Conservation (phyloP, 257 asterid species). For the Fraxinus quadrangulata region DNA sequence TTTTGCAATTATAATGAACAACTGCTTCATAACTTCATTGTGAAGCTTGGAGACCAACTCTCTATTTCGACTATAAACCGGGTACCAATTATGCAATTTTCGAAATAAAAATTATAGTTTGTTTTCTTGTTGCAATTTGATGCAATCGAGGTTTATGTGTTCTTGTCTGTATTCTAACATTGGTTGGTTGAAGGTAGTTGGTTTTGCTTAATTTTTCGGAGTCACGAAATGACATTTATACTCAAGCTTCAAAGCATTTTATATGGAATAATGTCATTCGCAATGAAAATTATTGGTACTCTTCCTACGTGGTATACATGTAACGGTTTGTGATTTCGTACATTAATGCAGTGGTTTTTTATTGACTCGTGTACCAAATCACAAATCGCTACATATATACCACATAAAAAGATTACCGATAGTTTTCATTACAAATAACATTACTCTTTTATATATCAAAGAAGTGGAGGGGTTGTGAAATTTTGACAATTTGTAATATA, state of each 20-base stretch:
- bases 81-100: not conserved
- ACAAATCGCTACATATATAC: too few species aligned
- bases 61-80: not conserved
- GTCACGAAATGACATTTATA: slow-evolving; percentile 25
- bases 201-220: not conserved
- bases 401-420: too few species aligned
- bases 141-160: slow-evolving; percentile 19
- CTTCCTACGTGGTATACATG: too few species aligned
- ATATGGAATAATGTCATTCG: too few species aligned
- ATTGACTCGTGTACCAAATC: too few species aligned
- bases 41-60: not conserved
- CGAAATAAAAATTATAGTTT: not conserved
- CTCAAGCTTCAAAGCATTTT: not conserved
- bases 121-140: slow-evolving; percentile 20
- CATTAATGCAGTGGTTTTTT: too few species aligned
- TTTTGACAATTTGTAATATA: not conserved
- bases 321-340: too few species aligned
- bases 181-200: slow-evolving; percentile 40
- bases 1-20: not conserved
- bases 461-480: slow-evolving; percentile 20
- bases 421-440: too few species aligned
- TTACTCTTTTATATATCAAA: too few species aligned
- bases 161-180: not conserved
- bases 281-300: too few species aligned
- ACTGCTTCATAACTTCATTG: not conserved